Base-by-base conservation (phyloP, 2,329 filamentous ascomycete species). In the Hysterium pulicare region DNA sequence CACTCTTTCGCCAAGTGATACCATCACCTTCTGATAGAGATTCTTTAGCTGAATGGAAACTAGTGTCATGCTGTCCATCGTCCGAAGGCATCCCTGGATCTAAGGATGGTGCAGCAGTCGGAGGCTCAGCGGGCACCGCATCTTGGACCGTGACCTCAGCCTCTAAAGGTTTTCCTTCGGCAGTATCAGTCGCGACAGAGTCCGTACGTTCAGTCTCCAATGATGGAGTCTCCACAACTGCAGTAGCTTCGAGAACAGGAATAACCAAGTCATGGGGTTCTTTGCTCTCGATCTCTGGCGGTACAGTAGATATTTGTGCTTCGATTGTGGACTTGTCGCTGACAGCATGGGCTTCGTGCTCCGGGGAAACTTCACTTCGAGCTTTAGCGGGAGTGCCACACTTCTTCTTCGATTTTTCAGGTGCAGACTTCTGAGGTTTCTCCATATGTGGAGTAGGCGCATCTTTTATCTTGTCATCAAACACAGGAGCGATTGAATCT, bases 1-100 rank as follows among this genome's bases (percentile, higher is more conserved):
- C 26, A 28, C n/a, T 28, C 8, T 28, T n/a, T 28, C 26, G n/a
- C 26, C n/a, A 8, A 8, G 8, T 28, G 26, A 8, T n/a, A 28
- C 26, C 26, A 28, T 28, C 13, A 19, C 15, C 4, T 7, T 39
- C 37, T 30, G 37, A 39, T 22, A 13, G 17, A 31, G 37, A 39
- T 23, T 31, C 37, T 31, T 39, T 39, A 10, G 37, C 37, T 2
- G 37, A 31, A 31, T 17, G n/a, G 21, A 39, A 39, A 16, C 37
- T 39, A n/a, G n/a, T 24, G 16, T 39, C 37, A n/a, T 39, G 37
- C 19, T 39, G 21, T 26, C 31, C 37, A 20, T 34, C 32, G 10
- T 30, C 26, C n/a, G 24, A 30, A 15, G 2, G 26, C 13, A 10
- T 15, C 21, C 17, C 11, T 11, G 20, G 11, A 37, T 37, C 5